Base-by-base conservation (phyloP, 805 yeast genomes). In the Saturnispora sanitii region DNA sequence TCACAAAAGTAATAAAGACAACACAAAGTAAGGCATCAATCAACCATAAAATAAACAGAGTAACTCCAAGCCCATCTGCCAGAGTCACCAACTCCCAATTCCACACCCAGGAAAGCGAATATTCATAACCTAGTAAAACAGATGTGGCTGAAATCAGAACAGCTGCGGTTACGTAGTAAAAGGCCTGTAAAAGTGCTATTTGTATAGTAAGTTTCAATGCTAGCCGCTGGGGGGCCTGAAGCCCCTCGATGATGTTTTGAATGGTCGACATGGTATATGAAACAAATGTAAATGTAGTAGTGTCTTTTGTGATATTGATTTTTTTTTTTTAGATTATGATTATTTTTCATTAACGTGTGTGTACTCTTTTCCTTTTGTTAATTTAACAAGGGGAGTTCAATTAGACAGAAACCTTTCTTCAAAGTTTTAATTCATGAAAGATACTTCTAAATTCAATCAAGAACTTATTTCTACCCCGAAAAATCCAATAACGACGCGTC, bases 1-100 rank as follows among this genome's bases (percentile, higher is more conserved):
- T 95, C 21, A 90, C 77, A 2, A 88, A 61, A 1, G 94, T 85
- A 54, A 90, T 77, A 55, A 85, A 86, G 9, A 85, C 59, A 1
- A 87, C 95, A 49, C 94, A 81, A 31, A 92, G 65, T 33, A 92
- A 67, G 0, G 96, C 70, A 56, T 83, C 94, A 37, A 86, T 58
- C 13, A 90, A 64, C 97, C 97, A 90, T 42, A 88, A 59, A 6
- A 74, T 57, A 27, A 80, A 72, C 33, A 90, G 61, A 0, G 83
- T 77, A 55, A 87, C 65, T 2, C 97, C 97, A 56, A 83, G 65
- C 1, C 94, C 77, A 54, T 84, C 86, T 37, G 80, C 82, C 45
- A 79, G 66, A 4, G 83, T 70, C 1, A 90, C 72, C 31, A 73
- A 62, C 46, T 76, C 74, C 94, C 95, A 88, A 37, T 86, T 77